Percentiles rank a stretch among this genome's conserved stretches.
Evolutionary conservation across 768 basidiomycete species (phyloP).

Genomic region (Cystoderma amianthinum): DNA sequence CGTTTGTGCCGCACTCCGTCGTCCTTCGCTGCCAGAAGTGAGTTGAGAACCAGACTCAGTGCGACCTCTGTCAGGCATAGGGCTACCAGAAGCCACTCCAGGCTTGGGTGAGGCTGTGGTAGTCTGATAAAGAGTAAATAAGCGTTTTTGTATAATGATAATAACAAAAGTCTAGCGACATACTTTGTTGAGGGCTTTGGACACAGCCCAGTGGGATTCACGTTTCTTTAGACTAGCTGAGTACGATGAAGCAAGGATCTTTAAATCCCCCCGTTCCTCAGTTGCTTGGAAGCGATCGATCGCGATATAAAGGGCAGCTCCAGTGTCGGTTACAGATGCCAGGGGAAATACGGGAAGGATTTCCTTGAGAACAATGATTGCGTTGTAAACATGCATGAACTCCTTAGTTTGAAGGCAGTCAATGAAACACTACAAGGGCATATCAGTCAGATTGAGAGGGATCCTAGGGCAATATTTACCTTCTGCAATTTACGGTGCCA

Average conservation of each 20-base stretch:
- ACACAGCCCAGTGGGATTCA: constrained; percentile 46
- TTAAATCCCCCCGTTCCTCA: constrained; percentile 81
- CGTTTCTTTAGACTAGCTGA: constrained; percentile 71
- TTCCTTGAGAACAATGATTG: constrained; percentile 91
- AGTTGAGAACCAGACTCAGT: constrained; percentile 23
- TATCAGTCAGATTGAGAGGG: not conserved
- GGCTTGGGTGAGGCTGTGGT: constrained; percentile 25
- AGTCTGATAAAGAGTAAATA: constrained; percentile 13
- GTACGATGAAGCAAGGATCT: constrained; percentile 73
- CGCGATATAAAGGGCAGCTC: constrained; percentile 45
- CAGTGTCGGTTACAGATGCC: constrained; percentile 48
- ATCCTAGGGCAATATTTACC: constrained; percentile 29
- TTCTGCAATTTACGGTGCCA: constrained; percentile 75
- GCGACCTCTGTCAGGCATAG: constrained; percentile 25
- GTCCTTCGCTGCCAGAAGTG: constrained; percentile 21
- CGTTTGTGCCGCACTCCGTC: constrained; percentile 19
- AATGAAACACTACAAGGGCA: constrained; percentile 52
- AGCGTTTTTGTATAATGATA: not conserved
- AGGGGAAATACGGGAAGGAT: constrained; percentile 86
- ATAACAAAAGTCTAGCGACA: constrained; percentile 3
- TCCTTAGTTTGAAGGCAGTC: constrained; percentile 82
- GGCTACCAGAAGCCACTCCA: constrained; percentile 13
- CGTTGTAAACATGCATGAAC: constrained; percentile 97
- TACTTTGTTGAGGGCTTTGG: constrained; percentile 21
- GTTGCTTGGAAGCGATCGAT: constrained; percentile 63